Evolutionary conservation across 2,329 filamentous ascomycete genomes (phyloP).

Genomic region (Colletotrichum horii): DNA sequence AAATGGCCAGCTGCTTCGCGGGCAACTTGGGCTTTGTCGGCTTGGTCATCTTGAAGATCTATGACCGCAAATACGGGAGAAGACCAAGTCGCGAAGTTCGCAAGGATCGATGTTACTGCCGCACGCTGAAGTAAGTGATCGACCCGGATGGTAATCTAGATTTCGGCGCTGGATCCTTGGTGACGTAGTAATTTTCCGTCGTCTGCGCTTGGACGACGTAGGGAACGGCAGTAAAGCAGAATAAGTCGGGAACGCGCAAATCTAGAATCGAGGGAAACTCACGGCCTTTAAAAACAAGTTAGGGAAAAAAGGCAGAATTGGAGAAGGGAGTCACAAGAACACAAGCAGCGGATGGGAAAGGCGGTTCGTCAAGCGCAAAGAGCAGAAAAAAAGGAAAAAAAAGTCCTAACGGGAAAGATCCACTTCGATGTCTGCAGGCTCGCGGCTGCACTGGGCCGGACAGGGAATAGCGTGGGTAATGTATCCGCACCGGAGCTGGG

Average conservation of each 20-base stretch:
- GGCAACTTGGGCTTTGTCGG: conserved; percentile 67
- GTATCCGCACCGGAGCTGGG: neutral
- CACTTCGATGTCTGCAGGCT: conserved; percentile 19
- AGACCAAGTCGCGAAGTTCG: neutral
- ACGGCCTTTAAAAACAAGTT: neutral
- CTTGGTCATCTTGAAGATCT: conserved; percentile 23
- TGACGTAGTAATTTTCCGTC: neutral
- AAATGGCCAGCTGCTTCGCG: conserved; percentile 75
- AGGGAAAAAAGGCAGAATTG: neutral
- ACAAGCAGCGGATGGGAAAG: neutral
- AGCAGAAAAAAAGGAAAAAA: neutral
- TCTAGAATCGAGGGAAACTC: neutral
- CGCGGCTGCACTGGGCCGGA: conserved; percentile 13
- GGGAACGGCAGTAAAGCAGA: neutral
- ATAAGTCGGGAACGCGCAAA: neutral
- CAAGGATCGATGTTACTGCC: neutral
- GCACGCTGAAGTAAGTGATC: neutral
- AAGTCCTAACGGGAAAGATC: neutral
- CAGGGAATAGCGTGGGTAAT: conserved; percentile 17
- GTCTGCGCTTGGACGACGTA: neutral
- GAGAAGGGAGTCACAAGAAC: conserved; percentile 17
- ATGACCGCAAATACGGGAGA: neutral
- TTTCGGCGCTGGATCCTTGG: neutral
- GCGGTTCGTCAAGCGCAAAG: conserved; percentile 13
- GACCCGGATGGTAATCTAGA: neutral